A percentile compares a stretch with the other conserved stretches of the same genome.
Conservation (phyloP, 495 filamentous ascomycete species). For the Apiosordaria backusii region DNA sequence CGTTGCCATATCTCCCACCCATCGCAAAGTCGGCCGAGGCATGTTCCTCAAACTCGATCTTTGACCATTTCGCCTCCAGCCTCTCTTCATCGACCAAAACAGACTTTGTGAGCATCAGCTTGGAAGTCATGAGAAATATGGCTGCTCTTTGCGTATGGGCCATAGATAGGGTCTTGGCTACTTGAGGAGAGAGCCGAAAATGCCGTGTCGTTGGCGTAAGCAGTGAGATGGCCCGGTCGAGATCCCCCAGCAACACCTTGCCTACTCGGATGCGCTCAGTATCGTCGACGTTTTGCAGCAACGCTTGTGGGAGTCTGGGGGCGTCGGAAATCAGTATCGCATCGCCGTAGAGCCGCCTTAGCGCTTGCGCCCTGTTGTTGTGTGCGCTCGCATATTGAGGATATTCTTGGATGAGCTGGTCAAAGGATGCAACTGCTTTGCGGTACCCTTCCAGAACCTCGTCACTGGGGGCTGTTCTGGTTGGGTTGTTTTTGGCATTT, state of each 20-base stretch:
- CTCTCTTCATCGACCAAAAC: conserved; percentile 29
- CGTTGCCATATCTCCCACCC: conserved; percentile 75
- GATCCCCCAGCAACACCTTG: conserved; percentile 52
- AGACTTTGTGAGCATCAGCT: conserved; percentile 33
- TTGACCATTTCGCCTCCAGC: conserved; percentile 44
- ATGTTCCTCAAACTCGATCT: conserved; percentile 62
- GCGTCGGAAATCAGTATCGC: conserved; percentile 37
- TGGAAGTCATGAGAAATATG: conserved; percentile 61
- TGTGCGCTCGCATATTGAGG: conserved; percentile 70
- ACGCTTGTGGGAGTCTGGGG: conserved; percentile 20
- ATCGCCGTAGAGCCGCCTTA: conserved; percentile 58
- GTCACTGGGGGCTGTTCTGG: conserved; percentile 12
- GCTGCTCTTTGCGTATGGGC: conserved; percentile 76
- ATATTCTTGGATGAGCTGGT: conserved; percentile 51
- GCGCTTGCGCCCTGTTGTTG: conserved; percentile 73
- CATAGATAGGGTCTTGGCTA: conserved; percentile 61
- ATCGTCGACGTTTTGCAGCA: conserved; percentile 30
- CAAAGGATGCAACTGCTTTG: conserved; percentile 43
- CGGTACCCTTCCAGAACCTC: conserved; percentile 39
- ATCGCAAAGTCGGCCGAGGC: conserved; percentile 71
- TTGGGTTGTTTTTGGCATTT: conserved; percentile 38
- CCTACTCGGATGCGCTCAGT: conserved; percentile 35
- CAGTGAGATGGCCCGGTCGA: conserved; percentile 64
- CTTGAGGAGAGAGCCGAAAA: conserved; percentile 54
- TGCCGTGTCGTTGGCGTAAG: conserved; percentile 51